These are phyloP conservation scores for Rostrohypoxylon terebratum DNA, from an alignment of 495 filamentous ascomycete species.

Conservation along the genomic window DNA sequence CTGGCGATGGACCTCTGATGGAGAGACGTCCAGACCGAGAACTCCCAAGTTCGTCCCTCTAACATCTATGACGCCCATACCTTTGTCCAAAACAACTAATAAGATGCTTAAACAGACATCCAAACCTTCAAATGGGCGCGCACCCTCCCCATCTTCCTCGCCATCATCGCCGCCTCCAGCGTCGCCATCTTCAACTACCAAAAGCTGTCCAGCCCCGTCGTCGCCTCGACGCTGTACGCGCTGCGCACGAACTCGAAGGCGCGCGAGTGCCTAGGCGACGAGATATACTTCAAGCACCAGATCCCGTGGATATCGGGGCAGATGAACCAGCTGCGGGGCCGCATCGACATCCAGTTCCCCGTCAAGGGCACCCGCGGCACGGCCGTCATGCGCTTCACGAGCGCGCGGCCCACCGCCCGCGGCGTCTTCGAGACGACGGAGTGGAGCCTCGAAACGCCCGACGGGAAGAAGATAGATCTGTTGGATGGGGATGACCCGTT, in stretches of 20 bases:
- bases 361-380: conserved; percentile 82
- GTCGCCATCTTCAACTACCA: conserved; percentile 99
- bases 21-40: conserved; percentile 83
- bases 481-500: conserved; percentile 75
- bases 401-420: conserved; percentile 75
- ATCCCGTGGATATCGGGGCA: conserved; percentile 94
- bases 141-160: conserved; percentile 66
- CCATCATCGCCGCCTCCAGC: conserved; percentile 71
- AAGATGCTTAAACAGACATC: conserved; percentile 38
- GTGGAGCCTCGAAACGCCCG: conserved; percentile 78
- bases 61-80: neutral
- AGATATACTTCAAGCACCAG: conserved; percentile 89
- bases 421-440: conserved; percentile 80
- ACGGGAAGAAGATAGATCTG: conserved; percentile 73
- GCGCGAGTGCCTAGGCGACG: conserved; percentile 82
- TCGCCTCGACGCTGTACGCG: conserved; percentile 87
- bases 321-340: conserved; percentile 93
- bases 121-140: conserved; percentile 58
- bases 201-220: conserved; percentile 83
- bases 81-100: conserved; percentile 4
- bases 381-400: conserved; percentile 85
- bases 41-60: conserved; percentile 67
- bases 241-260: conserved; percentile 82
- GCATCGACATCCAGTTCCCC: conserved; percentile 86
- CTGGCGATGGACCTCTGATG: conserved; percentile 76